These are phyloP conservation scores for Talaromyces borbonicus DNA, from an alignment of 495 filamentous ascomycete genomes.

Conservation along the genomic window DNA sequence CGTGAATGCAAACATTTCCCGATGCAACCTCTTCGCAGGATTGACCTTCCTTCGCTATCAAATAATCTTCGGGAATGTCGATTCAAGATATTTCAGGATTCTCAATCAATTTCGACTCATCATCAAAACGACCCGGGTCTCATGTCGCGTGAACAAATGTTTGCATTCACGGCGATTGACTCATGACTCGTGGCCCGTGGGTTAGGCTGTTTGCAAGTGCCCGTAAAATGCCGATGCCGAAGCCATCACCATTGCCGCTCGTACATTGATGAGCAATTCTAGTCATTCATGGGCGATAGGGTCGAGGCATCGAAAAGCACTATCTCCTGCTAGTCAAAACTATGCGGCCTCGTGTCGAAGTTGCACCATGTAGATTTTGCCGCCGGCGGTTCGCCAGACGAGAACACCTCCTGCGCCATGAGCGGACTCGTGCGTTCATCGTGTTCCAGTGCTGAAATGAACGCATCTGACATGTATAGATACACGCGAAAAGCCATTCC, in stretches of 20 bases:
- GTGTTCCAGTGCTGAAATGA: conserved; percentile 13
- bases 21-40: background rate
- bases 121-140: background rate
- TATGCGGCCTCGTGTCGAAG: conserved; percentile 4
- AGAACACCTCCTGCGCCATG: conserved; percentile 45
- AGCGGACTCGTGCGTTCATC: conserved; percentile 40
- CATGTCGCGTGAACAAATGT: background rate
- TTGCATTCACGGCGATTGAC: background rate
- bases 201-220: no score
- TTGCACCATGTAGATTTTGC: conserved; percentile 3
- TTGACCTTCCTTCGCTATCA: background rate
- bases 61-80: background rate
- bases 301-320: no score
- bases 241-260: no score
- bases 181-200: background rate
- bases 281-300: no score
- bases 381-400: conserved; percentile 4
- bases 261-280: no score
- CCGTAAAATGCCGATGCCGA: no score
- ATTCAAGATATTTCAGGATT: no score
- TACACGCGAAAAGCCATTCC: conserved; percentile 46
- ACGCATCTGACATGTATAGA: conserved; percentile 25
- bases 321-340: no score
- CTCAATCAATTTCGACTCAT: no score
- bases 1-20: background rate